phyloP scores from a whole-genome alignment of 2,329 filamentous ascomycete genomes.

The Parafenestella ontariensis region DNA sequence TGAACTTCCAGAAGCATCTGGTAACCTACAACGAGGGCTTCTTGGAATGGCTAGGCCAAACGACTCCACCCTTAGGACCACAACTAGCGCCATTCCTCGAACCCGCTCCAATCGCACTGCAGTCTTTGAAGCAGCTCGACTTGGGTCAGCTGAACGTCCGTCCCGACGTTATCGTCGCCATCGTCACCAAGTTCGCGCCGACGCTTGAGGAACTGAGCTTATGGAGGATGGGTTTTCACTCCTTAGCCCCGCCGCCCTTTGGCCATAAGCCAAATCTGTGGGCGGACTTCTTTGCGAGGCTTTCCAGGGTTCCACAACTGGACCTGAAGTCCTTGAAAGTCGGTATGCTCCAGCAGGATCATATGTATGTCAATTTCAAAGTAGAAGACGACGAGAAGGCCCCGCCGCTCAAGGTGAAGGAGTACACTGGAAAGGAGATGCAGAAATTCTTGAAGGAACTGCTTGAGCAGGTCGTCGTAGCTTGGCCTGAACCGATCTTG shows the following conservation, averaged over 20 bases:
- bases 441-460: constrained; percentile 17
- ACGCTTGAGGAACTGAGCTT: constrained; percentile 56
- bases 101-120: constrained; percentile 18
- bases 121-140: constrained; percentile 27
- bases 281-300: constrained; percentile 22
- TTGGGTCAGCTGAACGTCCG: constrained; percentile 27
- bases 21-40: constrained; percentile 36
- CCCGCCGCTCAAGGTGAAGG: constrained; percentile 3
- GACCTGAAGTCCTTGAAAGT: constrained; percentile 22
- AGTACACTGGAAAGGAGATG: constrained; percentile 23
- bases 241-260: neutral
- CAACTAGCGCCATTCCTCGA: constrained; percentile 1
- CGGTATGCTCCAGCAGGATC: constrained; percentile 23
- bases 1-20: constrained; percentile 55
- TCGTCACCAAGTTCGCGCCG: constrained; percentile 51
- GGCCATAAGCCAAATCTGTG: constrained; percentile 26
- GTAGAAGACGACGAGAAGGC: neutral
- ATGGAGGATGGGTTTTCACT: constrained; percentile 51
- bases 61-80: neutral
- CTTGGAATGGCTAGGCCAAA: constrained; percentile 47
- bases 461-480: constrained; percentile 16
- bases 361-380: constrained; percentile 19
- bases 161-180: constrained; percentile 11
- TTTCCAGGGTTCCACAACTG: constrained; percentile 16
- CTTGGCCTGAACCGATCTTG: constrained; percentile 17